phyloP scores from a whole-genome alignment of 495 filamentous ascomycete species.

The Neurospora hispaniola region DNA sequence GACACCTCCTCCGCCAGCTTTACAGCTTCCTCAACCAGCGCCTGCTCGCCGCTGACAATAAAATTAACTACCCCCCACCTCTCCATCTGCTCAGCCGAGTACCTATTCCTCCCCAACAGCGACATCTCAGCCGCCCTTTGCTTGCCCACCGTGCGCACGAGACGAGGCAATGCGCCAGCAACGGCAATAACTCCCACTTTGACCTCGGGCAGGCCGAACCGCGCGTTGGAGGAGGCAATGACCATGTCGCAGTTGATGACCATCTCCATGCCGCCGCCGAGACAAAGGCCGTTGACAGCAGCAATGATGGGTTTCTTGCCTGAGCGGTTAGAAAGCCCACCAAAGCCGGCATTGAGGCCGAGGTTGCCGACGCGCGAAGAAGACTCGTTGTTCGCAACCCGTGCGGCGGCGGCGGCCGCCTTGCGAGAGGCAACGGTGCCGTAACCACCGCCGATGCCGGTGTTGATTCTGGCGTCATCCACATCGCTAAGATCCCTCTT shows the following conservation, averaged over 20 bases:
- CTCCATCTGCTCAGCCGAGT: constrained; percentile 52
- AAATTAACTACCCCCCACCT: constrained; percentile 68
- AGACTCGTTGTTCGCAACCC: background rate
- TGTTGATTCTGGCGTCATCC: background rate
- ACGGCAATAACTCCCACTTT: constrained; percentile 60
- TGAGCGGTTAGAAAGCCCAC: constrained; percentile 35
- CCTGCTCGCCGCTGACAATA: constrained; percentile 41
- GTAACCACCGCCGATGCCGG: background rate
- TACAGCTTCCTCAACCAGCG: constrained; percentile 43
- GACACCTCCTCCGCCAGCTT: constrained; percentile 43
- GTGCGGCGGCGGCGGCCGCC: background rate
- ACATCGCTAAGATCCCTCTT: background rate
- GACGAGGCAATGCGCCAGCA: constrained; percentile 61
- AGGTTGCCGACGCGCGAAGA: constrained; percentile 17
- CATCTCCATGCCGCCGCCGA: constrained; percentile 74
- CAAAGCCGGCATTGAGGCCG: constrained; percentile 28
- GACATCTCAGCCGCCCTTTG: constrained; percentile 67
- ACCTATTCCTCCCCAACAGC: constrained; percentile 50
- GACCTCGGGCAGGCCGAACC: constrained; percentile 64
- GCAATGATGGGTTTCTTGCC: constrained; percentile 66
- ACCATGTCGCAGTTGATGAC: constrained; percentile 65
- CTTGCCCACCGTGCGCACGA: constrained; percentile 56
- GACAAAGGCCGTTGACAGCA: constrained; percentile 65
- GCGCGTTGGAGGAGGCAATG: constrained; percentile 44
- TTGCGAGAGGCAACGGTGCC: background rate